Percentiles rank a stretch among this genome's conserved stretches.
These are phyloP conservation scores for Echium plantagineum DNA, from an alignment of 257 asterid genomes.

Conservation along the genomic window DNA sequence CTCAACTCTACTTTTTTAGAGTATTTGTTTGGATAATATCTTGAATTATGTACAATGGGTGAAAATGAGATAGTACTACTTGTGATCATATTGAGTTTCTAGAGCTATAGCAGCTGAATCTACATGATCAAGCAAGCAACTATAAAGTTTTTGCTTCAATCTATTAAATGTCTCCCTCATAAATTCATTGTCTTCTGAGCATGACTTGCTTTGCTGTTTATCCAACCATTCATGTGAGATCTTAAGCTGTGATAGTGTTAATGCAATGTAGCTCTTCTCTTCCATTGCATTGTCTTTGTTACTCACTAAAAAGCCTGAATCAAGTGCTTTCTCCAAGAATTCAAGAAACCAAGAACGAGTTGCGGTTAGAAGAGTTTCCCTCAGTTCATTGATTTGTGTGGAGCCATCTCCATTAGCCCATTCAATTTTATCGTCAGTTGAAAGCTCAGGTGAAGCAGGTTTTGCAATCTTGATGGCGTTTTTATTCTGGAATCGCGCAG, in stretches of 20 bases:
- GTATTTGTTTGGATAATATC: too few species aligned
- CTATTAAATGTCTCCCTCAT: constrained; percentile 32
- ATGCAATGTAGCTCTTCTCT: constrained; percentile 34
- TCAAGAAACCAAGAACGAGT: constrained; percentile 59
- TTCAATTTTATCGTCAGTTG: constrained; percentile 43
- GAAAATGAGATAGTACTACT: constrained; percentile 3
- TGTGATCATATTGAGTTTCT: constrained; percentile 23
- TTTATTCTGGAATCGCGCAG: constrained; percentile 13
- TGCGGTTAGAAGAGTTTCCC: constrained; percentile 33
- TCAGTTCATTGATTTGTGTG: constrained; percentile 34
- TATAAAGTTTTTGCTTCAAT: constrained; percentile 69
- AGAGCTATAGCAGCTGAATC: constrained; percentile 81
- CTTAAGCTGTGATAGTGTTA: constrained; percentile 62
- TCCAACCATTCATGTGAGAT: constrained; percentile 73
- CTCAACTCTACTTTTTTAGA: too few species aligned
- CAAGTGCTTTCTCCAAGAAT: constrained; percentile 63
- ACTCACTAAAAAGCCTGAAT: constrained; percentile 34
- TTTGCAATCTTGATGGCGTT: constrained; percentile 16
- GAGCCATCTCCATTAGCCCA: constrained; percentile 59
- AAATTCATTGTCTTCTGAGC: constrained; percentile 26
- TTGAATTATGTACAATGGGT: not conserved
- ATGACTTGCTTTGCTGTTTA: constrained; percentile 23
- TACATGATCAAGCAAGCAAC: constrained; percentile 66
- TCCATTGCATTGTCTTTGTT: constrained; percentile 19
- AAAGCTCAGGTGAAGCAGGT: constrained; percentile 19